Percentiles rank a stretch among this genome's conserved stretches.
Conservation (phyloP, 225 moss, liverwort and hornwort species). For the Physcomitrellopsis africana region DNA sequence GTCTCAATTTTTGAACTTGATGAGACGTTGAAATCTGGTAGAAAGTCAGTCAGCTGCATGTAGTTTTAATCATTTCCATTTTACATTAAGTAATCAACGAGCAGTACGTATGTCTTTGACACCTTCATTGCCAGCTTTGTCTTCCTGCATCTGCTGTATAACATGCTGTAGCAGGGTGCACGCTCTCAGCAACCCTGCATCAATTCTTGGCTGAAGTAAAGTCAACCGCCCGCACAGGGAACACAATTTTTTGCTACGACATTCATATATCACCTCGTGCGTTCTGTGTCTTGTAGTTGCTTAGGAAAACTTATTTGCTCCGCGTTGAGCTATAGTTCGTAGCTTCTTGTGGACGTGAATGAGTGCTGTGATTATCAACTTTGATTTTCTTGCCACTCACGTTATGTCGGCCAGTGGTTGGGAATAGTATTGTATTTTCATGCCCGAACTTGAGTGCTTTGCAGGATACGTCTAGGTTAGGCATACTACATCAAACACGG, state of each 20-base stretch:
- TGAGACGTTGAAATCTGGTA: slow-evolving; percentile 43
- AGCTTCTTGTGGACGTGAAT: neutral
- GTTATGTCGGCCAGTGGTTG: neutral
- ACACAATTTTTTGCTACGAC: too few relatives aligned
- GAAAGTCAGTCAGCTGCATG: slow-evolving; percentile 15
- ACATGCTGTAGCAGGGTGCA: too few relatives aligned
- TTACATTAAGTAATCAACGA: slow-evolving; percentile 37
- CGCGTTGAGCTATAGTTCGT: neutral
- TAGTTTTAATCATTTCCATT: slow-evolving; percentile 25
- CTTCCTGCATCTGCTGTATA: too few relatives aligned
- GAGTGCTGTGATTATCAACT: neutral
- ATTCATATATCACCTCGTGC: too few relatives aligned
- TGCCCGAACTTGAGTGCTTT: neutral
- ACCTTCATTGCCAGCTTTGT: slow-evolving; percentile 42
- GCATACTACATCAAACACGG: neutral
- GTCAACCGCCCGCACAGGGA: too few relatives aligned
- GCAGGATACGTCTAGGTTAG: neutral
- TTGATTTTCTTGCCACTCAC: neutral
- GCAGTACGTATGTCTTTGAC: slow-evolving; percentile 14
- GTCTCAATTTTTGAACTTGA: slow-evolving; percentile 13
- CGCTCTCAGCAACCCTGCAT: too few relatives aligned
- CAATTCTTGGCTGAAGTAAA: too few relatives aligned
- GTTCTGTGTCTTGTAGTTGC: too few relatives aligned
- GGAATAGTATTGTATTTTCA: neutral
- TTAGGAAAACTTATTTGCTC: neutral